phyloP scores from a whole-genome alignment of 2,329 filamentous ascomycete genomes.

The Aspergillus texensis region DNA sequence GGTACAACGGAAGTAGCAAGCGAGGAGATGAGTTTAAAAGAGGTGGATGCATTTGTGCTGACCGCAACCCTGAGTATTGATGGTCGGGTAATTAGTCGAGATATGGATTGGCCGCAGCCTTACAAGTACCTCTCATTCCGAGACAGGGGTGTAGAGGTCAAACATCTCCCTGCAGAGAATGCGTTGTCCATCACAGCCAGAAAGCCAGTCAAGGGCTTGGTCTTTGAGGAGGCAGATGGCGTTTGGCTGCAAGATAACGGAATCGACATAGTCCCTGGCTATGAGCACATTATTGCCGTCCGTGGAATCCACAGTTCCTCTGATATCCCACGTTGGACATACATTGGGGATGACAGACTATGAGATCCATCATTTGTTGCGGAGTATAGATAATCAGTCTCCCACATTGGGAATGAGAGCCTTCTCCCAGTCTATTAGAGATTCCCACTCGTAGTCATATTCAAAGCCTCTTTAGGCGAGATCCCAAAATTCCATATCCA shows the following conservation, averaged over 20 bases:
- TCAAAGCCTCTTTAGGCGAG: too few species aligned
- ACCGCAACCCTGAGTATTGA: neutral
- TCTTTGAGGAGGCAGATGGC: neutral
- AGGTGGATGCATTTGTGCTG: conserved; percentile 18
- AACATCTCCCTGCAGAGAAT: neutral
- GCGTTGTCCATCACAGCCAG: neutral
- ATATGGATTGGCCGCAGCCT: conserved; percentile 6
- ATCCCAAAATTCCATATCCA: neutral
- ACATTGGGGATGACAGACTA: neutral
- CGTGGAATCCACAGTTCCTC: neutral
- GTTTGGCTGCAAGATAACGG: conserved; percentile 1
- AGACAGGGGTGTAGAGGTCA: neutral
- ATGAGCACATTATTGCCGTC: neutral
- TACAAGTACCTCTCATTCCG: conserved; percentile 3
- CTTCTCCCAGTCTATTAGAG: too few species aligned
- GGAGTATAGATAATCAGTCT: neutral
- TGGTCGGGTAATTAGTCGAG: neutral
- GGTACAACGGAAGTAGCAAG: neutral
- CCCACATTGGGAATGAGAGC: too few species aligned
- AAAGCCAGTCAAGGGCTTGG: neutral
- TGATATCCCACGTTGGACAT: neutral
- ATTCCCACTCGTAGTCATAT: too few species aligned
- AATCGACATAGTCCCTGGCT: conserved; percentile 3
- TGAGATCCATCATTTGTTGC: neutral
- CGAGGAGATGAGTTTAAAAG: neutral